Base-by-base conservation (phyloP, 2,329 filamentous ascomycete genomes). In the Aspergillus unguis region DNA sequence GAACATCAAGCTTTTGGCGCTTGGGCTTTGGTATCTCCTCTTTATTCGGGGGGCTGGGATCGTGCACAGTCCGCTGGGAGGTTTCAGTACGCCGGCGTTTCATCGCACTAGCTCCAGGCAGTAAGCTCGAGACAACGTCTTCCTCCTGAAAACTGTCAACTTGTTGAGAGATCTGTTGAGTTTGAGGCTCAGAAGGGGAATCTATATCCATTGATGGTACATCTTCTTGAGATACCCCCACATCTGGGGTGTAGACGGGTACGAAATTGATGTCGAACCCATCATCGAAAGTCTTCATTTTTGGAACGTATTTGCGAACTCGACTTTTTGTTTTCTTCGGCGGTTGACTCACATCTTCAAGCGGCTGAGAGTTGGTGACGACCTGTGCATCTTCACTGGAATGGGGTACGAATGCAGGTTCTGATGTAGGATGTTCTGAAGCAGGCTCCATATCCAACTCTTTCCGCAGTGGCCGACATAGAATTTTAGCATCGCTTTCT, bases 261-360 rank as follows among this genome's bases (percentile, higher is more conserved):
- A 72, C 65, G 4, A 67, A 68, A n/a, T 71, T 66, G 57, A 75
- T 71, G 38, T 74, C 78, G 55, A 81, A 83, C 31, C 74, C 76
- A 58, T 84, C 80, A 57, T 85, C 87, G 55, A 95, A 95, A 0
- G 86, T 85, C 41, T 85, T 88, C 71, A 96, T 94, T 52, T 72
- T 71, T 57, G 66, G 69, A n/a, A 70, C 65, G 37, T 68, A 69
- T 26, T 55, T 61, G 48, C 68, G 65, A 3, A 62, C 63, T 23
- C 63, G 63, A 10, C 59, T 54, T 52, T 64, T 71, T 2, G 43
- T 10, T 17, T 49, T 60, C 2, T 60, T 52, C 35, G 44, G 26
- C 37, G 42, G 51, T 33, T 53, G 59, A 31, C 48, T 65, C 49
- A 42, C n/a, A 53, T 65, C 54, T 41, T 57, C 55, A 6, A 38